Conservation (phyloP, 805 yeast genomes). For the Pachysolen tannophilus region DNA sequence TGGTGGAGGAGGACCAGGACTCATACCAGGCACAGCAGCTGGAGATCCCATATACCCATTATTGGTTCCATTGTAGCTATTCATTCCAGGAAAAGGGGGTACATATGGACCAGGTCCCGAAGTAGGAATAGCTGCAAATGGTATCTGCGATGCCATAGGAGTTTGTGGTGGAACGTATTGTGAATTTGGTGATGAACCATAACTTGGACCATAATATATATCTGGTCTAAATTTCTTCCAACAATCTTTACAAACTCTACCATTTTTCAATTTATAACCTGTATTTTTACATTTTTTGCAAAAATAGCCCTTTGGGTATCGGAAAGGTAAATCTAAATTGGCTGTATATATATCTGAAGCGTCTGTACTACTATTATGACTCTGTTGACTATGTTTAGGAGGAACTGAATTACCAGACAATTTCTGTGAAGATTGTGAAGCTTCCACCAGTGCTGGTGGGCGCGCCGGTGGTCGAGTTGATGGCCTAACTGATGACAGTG, state of each 20-base stretch:
- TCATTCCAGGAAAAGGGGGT: conserved; percentile 10
- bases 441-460: conserved; percentile 6
- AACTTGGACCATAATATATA: conserved; percentile 13
- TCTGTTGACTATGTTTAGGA: no score
- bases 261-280: conserved; percentile 53
- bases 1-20: conserved; percentile 9
- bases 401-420: no score
- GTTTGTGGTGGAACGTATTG: conserved; percentile 15
- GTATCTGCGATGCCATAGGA: neutral
- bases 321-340: conserved; percentile 49
- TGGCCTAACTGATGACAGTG: conserved; percentile 12
- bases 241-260: conserved; percentile 61
- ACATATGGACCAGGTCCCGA: conserved; percentile 13
- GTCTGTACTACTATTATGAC: no score
- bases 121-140: conserved; percentile 14
- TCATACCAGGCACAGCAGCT: conserved; percentile 12
- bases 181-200: conserved; percentile 8
- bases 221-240: conserved; percentile 49
- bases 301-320: conserved; percentile 51
- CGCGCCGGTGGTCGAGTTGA: conserved; percentile 12
- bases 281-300: conserved; percentile 72
- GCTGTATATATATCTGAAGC: conserved; percentile 33
- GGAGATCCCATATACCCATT: no score
- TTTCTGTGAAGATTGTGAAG: conserved; percentile 1
- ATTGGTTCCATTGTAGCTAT: conserved; percentile 1